Evolutionary conservation across 78 protist genomes (phyloP).

Genomic region (Dictyostelium citrinum): DNA sequence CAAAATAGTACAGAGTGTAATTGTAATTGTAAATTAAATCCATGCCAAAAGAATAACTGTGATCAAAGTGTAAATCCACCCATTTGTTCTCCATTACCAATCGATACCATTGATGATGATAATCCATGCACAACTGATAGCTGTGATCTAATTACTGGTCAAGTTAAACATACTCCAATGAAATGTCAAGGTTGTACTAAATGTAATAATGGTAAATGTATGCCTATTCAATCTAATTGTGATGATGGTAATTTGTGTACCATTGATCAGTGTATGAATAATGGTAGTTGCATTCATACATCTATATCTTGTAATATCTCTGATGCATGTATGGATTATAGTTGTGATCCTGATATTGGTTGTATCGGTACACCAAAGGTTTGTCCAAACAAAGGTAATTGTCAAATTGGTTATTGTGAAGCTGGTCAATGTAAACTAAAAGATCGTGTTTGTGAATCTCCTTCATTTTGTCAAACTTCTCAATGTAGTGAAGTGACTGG

Average conservation of each 20-base stretch:
- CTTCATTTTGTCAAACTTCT: conserved; percentile 6
- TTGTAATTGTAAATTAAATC: neutral
- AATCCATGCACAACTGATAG: conserved; percentile 29
- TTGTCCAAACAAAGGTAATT: neutral
- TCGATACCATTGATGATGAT: neutral
- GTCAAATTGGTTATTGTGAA: conserved; percentile 11
- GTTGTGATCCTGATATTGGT: conserved; percentile 21
- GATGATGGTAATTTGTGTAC: conserved; percentile 38
- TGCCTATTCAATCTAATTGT: neutral
- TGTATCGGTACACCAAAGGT: neutral
- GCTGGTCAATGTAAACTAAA: neutral
- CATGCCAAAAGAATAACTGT: conserved; percentile 9
- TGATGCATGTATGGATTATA: conserved; percentile 29
- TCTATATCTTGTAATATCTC: neutral
- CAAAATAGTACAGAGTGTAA: neutral
- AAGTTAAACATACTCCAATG: neutral
- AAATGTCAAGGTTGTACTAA: neutral
- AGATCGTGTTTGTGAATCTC: neutral
- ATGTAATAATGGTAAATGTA: conserved; percentile 11
- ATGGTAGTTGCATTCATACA: neutral
- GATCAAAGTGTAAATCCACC: neutral
- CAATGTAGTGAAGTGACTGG: conserved; percentile 30
- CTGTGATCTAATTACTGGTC: conserved; percentile 5
- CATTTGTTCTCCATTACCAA: neutral
- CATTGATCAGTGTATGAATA: neutral